Evolutionary conservation across 345 rosid species (phyloP).

Genomic region (Sisymbrium altissimum): DNA sequence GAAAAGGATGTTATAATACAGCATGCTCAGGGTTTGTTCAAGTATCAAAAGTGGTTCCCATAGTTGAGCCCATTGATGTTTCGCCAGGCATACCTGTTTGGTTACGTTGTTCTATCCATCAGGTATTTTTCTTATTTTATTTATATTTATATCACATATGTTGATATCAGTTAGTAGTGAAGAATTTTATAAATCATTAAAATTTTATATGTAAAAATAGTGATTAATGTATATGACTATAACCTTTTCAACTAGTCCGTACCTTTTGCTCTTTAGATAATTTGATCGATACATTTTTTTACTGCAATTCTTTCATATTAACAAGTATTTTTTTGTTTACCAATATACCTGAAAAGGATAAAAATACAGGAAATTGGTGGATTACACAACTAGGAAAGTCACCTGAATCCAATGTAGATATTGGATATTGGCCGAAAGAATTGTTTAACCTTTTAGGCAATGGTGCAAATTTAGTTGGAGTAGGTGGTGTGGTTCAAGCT

Average conservation of each 20-base stretch:
- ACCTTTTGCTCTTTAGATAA: too few species aligned
- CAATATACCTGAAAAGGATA: not conserved
- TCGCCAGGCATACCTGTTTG: not conserved
- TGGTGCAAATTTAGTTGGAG: not conserved
- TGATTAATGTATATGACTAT: too few species aligned
- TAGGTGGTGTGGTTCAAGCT: not conserved
- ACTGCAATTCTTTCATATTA: not conserved
- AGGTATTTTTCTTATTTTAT: not conserved
- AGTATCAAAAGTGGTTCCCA: not conserved
- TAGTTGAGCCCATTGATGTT: not conserved
- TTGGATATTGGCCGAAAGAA: not conserved
- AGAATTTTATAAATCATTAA: not conserved
- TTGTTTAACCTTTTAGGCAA: not conserved
- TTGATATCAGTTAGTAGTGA: too few species aligned
- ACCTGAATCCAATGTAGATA: not conserved
- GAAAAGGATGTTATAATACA: constrained; percentile 7
- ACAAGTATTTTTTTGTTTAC: not conserved
- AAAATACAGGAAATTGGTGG: not conserved
- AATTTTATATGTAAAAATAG: not conserved
- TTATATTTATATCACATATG: not conserved
- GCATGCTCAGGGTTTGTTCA: constrained; percentile 20
- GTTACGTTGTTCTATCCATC: not conserved
- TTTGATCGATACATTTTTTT: not conserved
- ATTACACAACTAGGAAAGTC: not conserved
- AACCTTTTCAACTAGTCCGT: too few species aligned